Percentiles rank a stretch among this genome's conserved stretches.
These are phyloP conservation scores for Anthoceros angustus DNA, from an alignment of 225 moss, liverwort and hornwort genomes.

Conservation along the genomic window DNA sequence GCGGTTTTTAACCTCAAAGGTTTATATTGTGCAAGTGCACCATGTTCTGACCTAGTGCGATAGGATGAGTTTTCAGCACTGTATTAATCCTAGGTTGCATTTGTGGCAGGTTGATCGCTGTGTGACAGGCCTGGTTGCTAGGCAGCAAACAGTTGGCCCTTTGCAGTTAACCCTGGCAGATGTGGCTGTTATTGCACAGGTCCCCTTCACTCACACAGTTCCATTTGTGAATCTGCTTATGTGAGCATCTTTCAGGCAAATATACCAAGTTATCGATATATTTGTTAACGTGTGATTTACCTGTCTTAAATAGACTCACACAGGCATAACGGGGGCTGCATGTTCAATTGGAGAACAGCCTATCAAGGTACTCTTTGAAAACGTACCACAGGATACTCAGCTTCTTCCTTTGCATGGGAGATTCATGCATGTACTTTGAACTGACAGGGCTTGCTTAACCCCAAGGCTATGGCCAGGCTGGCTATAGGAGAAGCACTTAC, in stretches of 20 bases:
- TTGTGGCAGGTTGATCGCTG: constrained; percentile 80
- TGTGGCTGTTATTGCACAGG: constrained; percentile 83
- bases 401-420: too few species aligned
- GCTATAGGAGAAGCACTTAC: constrained; percentile 92
- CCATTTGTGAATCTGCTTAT: not conserved
- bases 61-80: not conserved
- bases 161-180: constrained; percentile 80
- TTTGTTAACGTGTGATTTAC: not conserved
- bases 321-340: constrained; percentile 85
- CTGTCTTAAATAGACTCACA: constrained; percentile 41
- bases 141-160: constrained; percentile 93
- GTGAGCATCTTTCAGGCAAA: not conserved
- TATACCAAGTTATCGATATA: not conserved
- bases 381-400: not conserved
- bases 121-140: constrained; percentile 88
- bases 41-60: not conserved
- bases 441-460: constrained; percentile 62
- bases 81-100: not conserved
- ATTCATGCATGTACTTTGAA: not conserved
- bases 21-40: constrained; percentile 1
- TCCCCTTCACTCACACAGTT: constrained; percentile 7
- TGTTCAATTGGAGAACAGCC: constrained; percentile 94
- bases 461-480: constrained; percentile 92
- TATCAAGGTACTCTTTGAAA: constrained; percentile 36
- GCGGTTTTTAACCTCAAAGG: constrained; percentile 91